Conservation (phyloP, 225 moss, liverwort and hornwort species). For the Neckera pumila region DNA sequence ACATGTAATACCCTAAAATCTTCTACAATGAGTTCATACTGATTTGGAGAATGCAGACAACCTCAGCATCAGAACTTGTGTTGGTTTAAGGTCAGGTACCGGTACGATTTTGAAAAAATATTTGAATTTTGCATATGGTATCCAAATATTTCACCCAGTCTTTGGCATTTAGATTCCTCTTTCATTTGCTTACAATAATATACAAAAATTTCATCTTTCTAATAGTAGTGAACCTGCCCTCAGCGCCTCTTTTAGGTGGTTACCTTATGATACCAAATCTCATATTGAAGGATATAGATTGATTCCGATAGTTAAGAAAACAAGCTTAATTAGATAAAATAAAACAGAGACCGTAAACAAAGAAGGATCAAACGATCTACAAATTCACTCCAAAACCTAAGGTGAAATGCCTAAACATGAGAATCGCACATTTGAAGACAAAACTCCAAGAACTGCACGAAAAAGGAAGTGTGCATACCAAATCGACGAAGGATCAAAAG, state of each 20-base stretch:
- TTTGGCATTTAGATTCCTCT: background rate
- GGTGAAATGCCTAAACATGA: too few species aligned
- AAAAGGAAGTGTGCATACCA: background rate
- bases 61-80: background rate
- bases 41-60: background rate
- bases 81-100: background rate
- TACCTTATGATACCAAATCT: background rate
- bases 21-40: background rate
- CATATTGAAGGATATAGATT: background rate
- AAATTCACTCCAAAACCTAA: background rate
- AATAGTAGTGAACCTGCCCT: background rate
- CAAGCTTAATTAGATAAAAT: background rate
- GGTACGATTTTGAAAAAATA: background rate
- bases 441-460: background rate
- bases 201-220: background rate
- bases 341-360: background rate
- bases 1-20: background rate
- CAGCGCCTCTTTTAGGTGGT: background rate
- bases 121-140: background rate
- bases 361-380: background rate
- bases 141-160: background rate
- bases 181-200: background rate
- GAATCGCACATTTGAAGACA: background rate
- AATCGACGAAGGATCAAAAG: slow-evolving; percentile 26
- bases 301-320: background rate